phyloP scores from a whole-genome alignment of 371 early-diverging fungal genomes.

The Rhizomucor pusillus region DNA sequence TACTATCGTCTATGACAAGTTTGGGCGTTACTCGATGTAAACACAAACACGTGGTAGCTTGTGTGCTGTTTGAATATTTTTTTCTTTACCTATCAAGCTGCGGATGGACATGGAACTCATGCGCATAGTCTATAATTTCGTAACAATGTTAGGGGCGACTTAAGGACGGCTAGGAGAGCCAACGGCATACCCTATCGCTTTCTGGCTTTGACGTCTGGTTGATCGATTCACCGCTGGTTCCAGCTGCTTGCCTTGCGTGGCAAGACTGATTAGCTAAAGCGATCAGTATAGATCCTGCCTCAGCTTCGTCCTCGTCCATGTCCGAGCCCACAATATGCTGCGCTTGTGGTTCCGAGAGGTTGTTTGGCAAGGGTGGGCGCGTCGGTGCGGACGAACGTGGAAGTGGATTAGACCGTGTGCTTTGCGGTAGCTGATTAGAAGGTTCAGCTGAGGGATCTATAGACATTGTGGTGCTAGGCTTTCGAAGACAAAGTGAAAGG shows the following conservation, averaged over 20 bases:
- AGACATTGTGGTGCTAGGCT: not conserved
- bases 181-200: not conserved
- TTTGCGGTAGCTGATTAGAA: not conserved
- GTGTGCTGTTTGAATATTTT: constrained; percentile 1
- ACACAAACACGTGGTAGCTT: not conserved
- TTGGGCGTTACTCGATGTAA: no score
- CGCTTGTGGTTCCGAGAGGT: constrained; percentile 2
- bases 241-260: constrained; percentile 1
- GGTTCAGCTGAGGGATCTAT: not conserved
- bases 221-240: not conserved
- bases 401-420: not conserved
- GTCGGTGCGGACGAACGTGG: not conserved
- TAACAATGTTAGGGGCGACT: not conserved
- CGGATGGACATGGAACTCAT: constrained; percentile 34
- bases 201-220: not conserved
- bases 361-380: not conserved
- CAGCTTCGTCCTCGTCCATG: constrained; percentile 29
- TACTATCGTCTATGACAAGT: no score
- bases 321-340: constrained; percentile 8
- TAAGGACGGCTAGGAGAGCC: not conserved
- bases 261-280: constrained; percentile 27
- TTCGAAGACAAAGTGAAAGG: not conserved
- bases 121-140: not conserved
- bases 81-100: constrained; percentile 29
- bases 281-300: constrained; percentile 41